phyloP scores from a whole-genome alignment of 345 rosid genomes.

The Arabidopsis suecica region DNA sequence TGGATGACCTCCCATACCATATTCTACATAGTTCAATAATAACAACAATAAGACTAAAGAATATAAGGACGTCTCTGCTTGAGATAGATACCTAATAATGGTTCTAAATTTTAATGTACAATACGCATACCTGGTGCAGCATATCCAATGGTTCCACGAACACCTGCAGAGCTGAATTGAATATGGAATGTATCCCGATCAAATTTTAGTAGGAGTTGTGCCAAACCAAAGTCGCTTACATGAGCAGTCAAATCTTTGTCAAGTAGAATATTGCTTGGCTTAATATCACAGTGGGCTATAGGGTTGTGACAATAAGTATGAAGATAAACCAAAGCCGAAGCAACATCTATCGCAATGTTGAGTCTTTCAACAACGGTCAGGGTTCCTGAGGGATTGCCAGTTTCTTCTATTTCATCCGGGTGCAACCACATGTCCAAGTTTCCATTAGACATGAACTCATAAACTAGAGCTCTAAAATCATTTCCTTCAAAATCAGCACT shows the following conservation, averaged over 20 bases:
- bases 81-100: too few species aligned
- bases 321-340: slow-evolving; percentile 36
- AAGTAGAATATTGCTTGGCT: slow-evolving; percentile 45
- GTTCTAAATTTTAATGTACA: background rate
- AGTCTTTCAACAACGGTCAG: slow-evolving; percentile 25
- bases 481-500: slow-evolving; percentile 44
- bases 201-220: slow-evolving; percentile 23
- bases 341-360: slow-evolving; percentile 30
- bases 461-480: slow-evolving; percentile 37
- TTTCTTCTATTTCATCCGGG: background rate
- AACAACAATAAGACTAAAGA: background rate
- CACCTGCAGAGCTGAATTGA: slow-evolving; percentile 45
- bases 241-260: slow-evolving; percentile 41
- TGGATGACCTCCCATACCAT: slow-evolving; percentile 42
- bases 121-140: slow-evolving; percentile 49
- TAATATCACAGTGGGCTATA: slow-evolving; percentile 45
- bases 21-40: slow-evolving; percentile 31
- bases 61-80: too few species aligned
- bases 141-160: slow-evolving; percentile 55
- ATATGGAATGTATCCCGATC: slow-evolving; percentile 2
- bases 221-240: slow-evolving; percentile 45
- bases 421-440: slow-evolving; percentile 41
- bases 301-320: slow-evolving; percentile 17
- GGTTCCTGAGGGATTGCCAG: background rate
- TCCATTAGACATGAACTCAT: slow-evolving; percentile 41